Evolutionary conservation across 768 basidiomycete species (phyloP), one percentile per base, ranked within the genome.

Genomic region (Lepiota brunneoincarnata): DNA sequence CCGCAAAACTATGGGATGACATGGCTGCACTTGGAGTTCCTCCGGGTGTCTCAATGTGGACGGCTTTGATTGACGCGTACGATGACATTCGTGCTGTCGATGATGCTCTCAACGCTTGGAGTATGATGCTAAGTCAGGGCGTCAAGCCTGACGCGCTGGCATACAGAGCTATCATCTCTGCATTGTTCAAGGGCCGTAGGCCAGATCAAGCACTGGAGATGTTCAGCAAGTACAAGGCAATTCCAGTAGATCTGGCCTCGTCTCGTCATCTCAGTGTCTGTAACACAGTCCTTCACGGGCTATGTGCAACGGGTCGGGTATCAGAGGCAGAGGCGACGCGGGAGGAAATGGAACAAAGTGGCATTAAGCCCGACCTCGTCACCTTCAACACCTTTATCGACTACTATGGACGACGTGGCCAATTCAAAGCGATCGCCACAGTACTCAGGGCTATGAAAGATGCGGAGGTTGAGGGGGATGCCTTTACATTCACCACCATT

Each of bases 401-500:
- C 11, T 82, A 87, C 61, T 81, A 89, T 62, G 79, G 79, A 12
- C 78, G 82, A 35, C 79, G 74, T 45, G 75, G 77, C 24, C 82
- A 94, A 65, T 77, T 91, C 61, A 77, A 80, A 49, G 73, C 71
- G 1, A 74, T 95, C 56, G 81, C 83, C 2, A 58, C 67, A 15
- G 67, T 84, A 20, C 69, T 98, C 43, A 76, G 77, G 43, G 68
- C 74, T 53, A 83, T 96, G 73, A 67, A 73, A 21, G 64, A 73
- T 12, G 75, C 70, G 1, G 75, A 76, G 0, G 62, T 96, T 31
- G 61, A 69, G 18, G 89, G 92, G 6, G 91, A 98, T 65, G 81
- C 89, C 10, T 83, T 86, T 68, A 97, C 89, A 0, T 98, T 87
- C 67, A 93, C 94, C 3, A 93, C 86, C 11, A 77, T 98, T 28